These are phyloP conservation scores for Neofusicoccum cordaticola DNA, from an alignment of 2,329 filamentous ascomycete genomes.

Conservation along the genomic window DNA sequence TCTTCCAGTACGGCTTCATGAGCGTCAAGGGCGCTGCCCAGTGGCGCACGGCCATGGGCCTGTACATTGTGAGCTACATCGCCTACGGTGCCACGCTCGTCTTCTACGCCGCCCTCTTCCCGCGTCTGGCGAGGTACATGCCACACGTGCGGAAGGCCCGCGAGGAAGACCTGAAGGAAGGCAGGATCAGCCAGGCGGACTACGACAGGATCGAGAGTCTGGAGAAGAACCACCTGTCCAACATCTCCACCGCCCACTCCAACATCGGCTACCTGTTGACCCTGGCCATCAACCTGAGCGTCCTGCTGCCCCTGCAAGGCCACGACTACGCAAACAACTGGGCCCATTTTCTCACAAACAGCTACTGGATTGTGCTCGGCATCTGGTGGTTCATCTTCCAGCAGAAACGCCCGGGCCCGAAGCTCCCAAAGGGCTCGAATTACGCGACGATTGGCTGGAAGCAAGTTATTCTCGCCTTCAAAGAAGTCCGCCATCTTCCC, in stretches of 20 bases:
- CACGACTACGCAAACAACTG: conserved; percentile 62
- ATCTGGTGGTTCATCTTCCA: conserved; percentile 67
- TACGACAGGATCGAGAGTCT: conserved; percentile 61
- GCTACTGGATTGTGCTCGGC: conserved; percentile 64
- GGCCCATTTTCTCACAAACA: conserved; percentile 63
- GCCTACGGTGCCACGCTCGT: conserved; percentile 58
- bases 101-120: conserved; percentile 50
- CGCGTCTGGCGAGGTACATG: conserved; percentile 56
- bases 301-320: conserved; percentile 44
- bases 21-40: conserved; percentile 59
- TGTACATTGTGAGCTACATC: conserved; percentile 67
- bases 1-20: conserved; percentile 65
- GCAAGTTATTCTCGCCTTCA: conserved; percentile 46
- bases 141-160: conserved; percentile 51
- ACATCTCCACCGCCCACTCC: conserved; percentile 46
- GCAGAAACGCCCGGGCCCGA: conserved; percentile 60
- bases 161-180: conserved; percentile 43
- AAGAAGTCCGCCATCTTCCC: conserved; percentile 58
- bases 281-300: conserved; percentile 59
- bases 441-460: conserved; percentile 60
- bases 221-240: conserved; percentile 63
- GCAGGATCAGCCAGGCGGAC: conserved; percentile 56
- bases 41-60: conserved; percentile 59
- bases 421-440: conserved; percentile 46
- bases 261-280: conserved; percentile 36